Evolutionary conservation across 2,329 filamentous ascomycete species (phyloP).

Genomic region (Didymella exigua): DNA sequence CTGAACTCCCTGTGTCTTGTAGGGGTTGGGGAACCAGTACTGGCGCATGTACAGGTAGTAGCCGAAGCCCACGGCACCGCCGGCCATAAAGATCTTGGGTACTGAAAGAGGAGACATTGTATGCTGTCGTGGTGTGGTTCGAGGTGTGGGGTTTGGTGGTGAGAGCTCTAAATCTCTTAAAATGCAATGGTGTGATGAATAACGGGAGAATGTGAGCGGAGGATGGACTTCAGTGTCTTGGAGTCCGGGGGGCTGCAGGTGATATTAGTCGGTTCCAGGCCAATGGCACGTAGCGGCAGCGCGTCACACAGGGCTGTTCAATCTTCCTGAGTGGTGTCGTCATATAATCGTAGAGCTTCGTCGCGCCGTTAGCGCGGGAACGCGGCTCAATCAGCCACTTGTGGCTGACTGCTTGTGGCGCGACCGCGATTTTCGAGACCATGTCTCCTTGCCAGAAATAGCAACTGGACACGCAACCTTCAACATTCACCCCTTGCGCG

Average conservation of each 20-base stretch:
- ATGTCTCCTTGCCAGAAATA: slow-evolving; percentile 25
- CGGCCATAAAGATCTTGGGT: slow-evolving; percentile 47
- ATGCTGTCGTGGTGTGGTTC: slow-evolving; percentile 9
- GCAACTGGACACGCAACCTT: slow-evolving; percentile 42
- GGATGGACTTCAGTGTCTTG: slow-evolving; percentile 3
- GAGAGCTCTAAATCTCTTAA: not conserved
- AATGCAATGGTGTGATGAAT: slow-evolving; percentile 2
- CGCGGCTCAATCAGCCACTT: not conserved
- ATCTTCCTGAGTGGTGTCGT: slow-evolving; percentile 13
- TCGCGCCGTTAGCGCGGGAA: not conserved
- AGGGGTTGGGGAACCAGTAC: slow-evolving; percentile 48
- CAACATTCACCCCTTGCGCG: slow-evolving; percentile 25
- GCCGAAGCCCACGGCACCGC: slow-evolving; percentile 42
- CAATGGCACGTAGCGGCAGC: slow-evolving; percentile 6
- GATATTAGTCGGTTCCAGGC: slow-evolving; percentile 4
- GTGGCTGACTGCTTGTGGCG: slow-evolving; percentile 12
- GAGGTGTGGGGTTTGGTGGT: not conserved
- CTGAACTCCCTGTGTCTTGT: slow-evolving; percentile 44
- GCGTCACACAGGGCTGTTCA: slow-evolving; percentile 11
- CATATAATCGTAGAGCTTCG: slow-evolving; percentile 12
- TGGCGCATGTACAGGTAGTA: slow-evolving; percentile 47
- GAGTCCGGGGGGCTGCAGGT: slow-evolving; percentile 5
- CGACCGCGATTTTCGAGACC: not conserved
- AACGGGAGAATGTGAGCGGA: slow-evolving; percentile 7
- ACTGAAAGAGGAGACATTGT: slow-evolving; percentile 41